Evolutionary conservation across 805 yeast genomes (phyloP).

Genomic region (Lipomyces lipofer): DNA sequence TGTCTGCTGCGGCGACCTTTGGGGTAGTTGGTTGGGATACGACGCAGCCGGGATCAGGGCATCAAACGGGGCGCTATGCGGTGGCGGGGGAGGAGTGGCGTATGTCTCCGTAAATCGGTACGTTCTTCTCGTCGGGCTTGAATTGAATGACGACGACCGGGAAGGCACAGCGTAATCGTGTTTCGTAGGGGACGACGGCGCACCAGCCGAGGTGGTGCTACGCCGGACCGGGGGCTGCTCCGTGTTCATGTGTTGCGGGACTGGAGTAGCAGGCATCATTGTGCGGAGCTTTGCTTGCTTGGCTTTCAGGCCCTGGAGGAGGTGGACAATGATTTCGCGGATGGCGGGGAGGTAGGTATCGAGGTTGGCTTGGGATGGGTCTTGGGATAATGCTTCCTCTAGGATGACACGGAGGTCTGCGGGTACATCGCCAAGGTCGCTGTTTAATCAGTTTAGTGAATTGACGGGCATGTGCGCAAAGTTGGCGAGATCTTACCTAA

Average conservation of each 20-base stretch:
- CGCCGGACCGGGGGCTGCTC: conserved; percentile 13
- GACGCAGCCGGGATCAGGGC: conserved; percentile 2
- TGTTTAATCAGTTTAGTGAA: too few relatives aligned
- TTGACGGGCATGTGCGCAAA: neutral
- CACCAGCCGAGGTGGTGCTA: conserved; percentile 12
- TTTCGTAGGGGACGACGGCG: conserved; percentile 5
- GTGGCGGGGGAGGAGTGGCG: neutral
- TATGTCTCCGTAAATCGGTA: neutral
- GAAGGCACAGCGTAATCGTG: neutral
- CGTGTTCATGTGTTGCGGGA: neutral
- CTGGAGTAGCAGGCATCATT: conserved; percentile 28
- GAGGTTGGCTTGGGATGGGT: conserved; percentile 78
- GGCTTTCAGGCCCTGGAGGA: conserved; percentile 74
- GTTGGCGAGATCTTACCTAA: conserved; percentile 36
- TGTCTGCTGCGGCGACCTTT: neutral
- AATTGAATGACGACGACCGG: neutral
- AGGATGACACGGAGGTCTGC: conserved; percentile 71
- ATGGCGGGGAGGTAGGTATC: conserved; percentile 81
- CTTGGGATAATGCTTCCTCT: conserved; percentile 82
- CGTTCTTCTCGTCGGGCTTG: conserved; percentile 6
- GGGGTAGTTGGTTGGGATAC: neutral
- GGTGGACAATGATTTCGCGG: conserved; percentile 77
- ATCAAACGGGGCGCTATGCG: neutral
- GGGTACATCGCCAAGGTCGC: conserved; percentile 90
- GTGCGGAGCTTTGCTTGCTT: conserved; percentile 64